Percentiles rank a stretch among this genome's conserved stretches.
phyloP scores from a whole-genome alignment of 225 moss, liverwort and hornwort genomes.

The Ulota crispa region DNA sequence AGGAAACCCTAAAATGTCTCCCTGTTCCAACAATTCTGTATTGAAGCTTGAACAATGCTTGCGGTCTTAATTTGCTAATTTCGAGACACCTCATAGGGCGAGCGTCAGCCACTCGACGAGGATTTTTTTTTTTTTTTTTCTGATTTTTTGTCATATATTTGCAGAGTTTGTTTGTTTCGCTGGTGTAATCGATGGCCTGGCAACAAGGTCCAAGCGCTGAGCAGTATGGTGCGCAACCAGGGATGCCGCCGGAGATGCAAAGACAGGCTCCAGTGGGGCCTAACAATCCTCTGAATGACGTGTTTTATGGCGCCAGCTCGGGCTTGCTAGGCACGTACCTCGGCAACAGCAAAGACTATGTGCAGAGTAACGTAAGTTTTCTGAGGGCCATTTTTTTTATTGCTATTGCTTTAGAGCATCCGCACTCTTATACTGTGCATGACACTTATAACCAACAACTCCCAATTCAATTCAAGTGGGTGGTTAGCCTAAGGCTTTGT shows the following conservation, averaged over 20 bases:
- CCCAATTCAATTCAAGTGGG: too few relatives aligned
- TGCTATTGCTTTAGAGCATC: background rate
- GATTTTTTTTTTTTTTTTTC: background rate
- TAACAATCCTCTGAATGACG: slow-evolving; percentile 64
- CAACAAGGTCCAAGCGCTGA: slow-evolving; percentile 38
- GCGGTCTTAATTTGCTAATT: background rate
- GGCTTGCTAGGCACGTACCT: slow-evolving; percentile 67
- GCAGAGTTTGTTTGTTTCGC: slow-evolving; percentile 8
- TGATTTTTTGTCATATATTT: background rate
- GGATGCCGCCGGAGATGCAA: slow-evolving; percentile 34
- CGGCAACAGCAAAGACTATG: slow-evolving; percentile 75
- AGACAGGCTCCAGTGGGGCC: slow-evolving; percentile 46
- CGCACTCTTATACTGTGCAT: too few relatives aligned
- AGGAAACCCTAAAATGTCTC: background rate
- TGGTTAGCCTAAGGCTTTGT: too few relatives aligned
- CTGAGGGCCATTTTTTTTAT: background rate
- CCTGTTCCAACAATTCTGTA: background rate
- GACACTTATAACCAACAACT: too few relatives aligned
- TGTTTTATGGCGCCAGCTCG: slow-evolving; percentile 69
- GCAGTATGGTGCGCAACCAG: slow-evolving; percentile 34
- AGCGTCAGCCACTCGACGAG: background rate
- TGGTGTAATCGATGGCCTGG: slow-evolving; percentile 34
- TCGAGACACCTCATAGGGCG: background rate
- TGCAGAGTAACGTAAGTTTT: slow-evolving; percentile 82
- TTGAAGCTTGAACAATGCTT: background rate